Conservation (phyloP, 208 protist species). For the Wallacemonas sp. region DNA sequence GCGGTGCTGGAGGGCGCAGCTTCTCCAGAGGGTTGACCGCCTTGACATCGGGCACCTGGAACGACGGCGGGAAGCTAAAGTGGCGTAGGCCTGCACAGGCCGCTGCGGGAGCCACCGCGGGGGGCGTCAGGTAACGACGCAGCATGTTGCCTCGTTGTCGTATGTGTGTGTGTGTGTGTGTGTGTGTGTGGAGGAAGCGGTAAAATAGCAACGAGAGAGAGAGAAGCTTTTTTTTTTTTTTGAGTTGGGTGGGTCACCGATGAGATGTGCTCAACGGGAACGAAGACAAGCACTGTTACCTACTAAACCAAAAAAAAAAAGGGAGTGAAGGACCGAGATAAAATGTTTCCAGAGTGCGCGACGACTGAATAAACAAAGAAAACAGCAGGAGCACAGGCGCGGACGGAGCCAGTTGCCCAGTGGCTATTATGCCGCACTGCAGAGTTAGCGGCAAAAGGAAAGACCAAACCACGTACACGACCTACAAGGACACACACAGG, state of each 20-base stretch:
- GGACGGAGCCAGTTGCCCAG: too few relatives aligned
- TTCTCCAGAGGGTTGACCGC: conserved; percentile 29
- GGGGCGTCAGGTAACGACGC: too few relatives aligned
- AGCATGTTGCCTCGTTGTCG: conserved; percentile 2
- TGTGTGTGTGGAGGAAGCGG: conserved; percentile 15
- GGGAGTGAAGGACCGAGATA: not conserved
- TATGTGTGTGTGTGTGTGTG: conserved; percentile 8
- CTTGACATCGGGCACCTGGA: conserved; percentile 1
- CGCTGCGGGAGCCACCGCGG: too few relatives aligned
- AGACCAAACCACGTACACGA: not conserved
- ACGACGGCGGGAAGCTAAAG: not conserved
- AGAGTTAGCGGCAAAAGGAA: not conserved
- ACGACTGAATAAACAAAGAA: too few relatives aligned
- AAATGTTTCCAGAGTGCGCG: not conserved
- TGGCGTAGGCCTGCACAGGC: too few relatives aligned
- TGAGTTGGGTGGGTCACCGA: too few relatives aligned
- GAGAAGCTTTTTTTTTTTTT: too few relatives aligned
- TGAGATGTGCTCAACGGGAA: too few relatives aligned
- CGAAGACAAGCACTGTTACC: too few relatives aligned
- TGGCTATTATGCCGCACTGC: not conserved
- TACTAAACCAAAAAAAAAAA: conserved; percentile 15
- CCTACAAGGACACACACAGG: not conserved
- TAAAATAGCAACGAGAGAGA: too few relatives aligned
- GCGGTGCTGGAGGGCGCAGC: conserved; percentile 40
- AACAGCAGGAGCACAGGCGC: too few relatives aligned